Evolutionary conservation across 306 rosid species (phyloP), one percentile per base, ranked within the genome.

Genomic region (Abrus precatorius): DNA sequence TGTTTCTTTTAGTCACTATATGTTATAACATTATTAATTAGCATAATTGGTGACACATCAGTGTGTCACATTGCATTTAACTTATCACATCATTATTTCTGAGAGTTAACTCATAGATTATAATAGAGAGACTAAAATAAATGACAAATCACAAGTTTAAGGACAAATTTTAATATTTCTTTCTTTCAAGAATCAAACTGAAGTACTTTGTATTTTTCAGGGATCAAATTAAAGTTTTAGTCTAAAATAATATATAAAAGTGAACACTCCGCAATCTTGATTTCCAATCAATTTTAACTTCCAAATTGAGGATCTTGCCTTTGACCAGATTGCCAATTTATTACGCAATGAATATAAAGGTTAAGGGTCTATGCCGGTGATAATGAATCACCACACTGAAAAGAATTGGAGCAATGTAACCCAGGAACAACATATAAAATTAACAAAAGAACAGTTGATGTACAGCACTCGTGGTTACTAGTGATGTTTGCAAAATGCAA

Each of bases 211-310:
- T 20, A 20, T 20, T 20, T 20, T 20, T 20, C 20, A 20, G 20
- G 20, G 20, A 20, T 20, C 20, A 20, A 20, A 20, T 20, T 20
- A 20, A 20, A 20, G 20, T 20, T 20, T 20, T 20, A 20, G 20
- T 20, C 20, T 20, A 20, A 20, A 20, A 20, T 20, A 20, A 20
- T 20, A 20, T 20, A 20, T 20, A 20, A 20, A 49, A 63, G 41
- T 5, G 41, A 64, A 11, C 12, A 0, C 62, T 62, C 61, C 3
- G 63, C 40, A 9, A 64, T 34, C 4, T 62, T 63, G 5, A 20
- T 27, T 32, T 36, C 30, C 45, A 30, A 76, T 49, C 62, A 49
- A 76, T 48, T 76, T 77, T 28, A 63, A 67, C 10, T 43, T 63
- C 28, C 44, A 30, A 61, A 65, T 53, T 40, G 50, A 72, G 62